Conservation (phyloP, 345 rosid species). For the Carallia brachiata region DNA sequence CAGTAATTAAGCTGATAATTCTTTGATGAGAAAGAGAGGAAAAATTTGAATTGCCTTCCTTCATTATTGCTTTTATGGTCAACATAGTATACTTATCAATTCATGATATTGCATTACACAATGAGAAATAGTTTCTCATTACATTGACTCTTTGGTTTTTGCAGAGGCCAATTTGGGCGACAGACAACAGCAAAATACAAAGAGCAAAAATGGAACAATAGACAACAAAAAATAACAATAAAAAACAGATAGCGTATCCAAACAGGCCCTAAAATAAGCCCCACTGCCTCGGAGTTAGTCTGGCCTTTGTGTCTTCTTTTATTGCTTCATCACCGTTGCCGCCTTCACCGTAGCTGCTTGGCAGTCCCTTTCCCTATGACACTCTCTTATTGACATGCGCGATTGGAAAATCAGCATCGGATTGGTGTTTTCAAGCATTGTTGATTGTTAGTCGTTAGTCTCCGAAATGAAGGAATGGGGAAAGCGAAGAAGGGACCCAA, state of each 20-base stretch:
- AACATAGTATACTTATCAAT: background rate
- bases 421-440: background rate
- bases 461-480: constrained; percentile 42
- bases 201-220: too few species aligned
- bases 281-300: too few species aligned
- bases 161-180: too few species aligned
- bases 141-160: too few species aligned
- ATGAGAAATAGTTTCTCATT: background rate
- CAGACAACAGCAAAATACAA: too few species aligned
- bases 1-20: background rate
- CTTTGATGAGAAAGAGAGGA: background rate
- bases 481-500: constrained; percentile 71
- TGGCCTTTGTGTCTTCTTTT: too few species aligned
- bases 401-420: too few species aligned
- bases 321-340: background rate
- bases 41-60: background rate
- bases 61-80: background rate
- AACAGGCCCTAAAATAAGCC: too few species aligned
- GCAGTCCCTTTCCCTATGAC: background rate
- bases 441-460: background rate
- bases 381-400: too few species aligned
- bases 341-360: background rate
- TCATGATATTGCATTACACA: too few species aligned
- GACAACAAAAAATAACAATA: too few species aligned
- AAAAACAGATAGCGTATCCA: too few species aligned